A percentile compares a stretch with the other conserved stretches of the same genome.
phyloP scores from a whole-genome alignment of 257 asterid species.

The Sherardia arvensis region DNA sequence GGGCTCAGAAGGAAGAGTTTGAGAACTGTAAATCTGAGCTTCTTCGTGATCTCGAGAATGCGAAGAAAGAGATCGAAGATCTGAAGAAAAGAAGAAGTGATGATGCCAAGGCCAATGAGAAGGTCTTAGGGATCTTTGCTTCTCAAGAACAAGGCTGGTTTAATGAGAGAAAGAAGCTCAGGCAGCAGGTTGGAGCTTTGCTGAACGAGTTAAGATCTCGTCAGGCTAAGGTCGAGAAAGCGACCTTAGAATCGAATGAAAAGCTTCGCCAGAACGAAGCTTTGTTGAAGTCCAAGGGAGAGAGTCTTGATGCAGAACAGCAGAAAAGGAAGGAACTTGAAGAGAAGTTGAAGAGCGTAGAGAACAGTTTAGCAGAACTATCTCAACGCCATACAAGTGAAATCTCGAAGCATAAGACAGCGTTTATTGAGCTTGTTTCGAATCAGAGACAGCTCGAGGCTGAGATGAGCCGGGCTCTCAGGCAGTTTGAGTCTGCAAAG shows the following conservation, averaged over 20 bases:
- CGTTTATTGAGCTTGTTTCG: conserved; percentile 78
- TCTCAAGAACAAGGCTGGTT: conserved; percentile 81
- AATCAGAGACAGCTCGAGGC: conserved; percentile 90
- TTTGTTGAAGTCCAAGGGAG: conserved; percentile 43
- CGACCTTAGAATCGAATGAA: conserved; percentile 40
- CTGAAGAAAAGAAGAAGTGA: conserved; percentile 63
- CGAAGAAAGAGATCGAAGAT: conserved; percentile 38
- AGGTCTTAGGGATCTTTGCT: conserved; percentile 69
- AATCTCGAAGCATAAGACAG: conserved; percentile 54
- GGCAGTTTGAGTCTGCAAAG: conserved; percentile 68
- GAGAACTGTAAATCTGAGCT: conserved; percentile 23
- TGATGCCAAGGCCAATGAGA: conserved; percentile 86
- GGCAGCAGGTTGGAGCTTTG: conserved; percentile 59
- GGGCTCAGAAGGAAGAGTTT: conserved; percentile 31
- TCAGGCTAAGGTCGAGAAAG: conserved; percentile 30
- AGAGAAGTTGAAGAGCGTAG: conserved; percentile 39
- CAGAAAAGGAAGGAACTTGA: conserved; percentile 37
- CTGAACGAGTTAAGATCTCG: conserved; percentile 48
- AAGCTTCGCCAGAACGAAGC: conserved; percentile 41
- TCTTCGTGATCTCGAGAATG: conserved; percentile 40
- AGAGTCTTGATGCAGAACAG: conserved; percentile 37
- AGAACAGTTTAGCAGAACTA: conserved; percentile 35
- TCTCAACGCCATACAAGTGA: conserved; percentile 54
- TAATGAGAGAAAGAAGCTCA: conserved; percentile 58
- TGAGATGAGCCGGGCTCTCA: conserved; percentile 66